phyloP scores from a whole-genome alignment of 306 rosid genomes.

The Astragalus glycyphyllos region DNA sequence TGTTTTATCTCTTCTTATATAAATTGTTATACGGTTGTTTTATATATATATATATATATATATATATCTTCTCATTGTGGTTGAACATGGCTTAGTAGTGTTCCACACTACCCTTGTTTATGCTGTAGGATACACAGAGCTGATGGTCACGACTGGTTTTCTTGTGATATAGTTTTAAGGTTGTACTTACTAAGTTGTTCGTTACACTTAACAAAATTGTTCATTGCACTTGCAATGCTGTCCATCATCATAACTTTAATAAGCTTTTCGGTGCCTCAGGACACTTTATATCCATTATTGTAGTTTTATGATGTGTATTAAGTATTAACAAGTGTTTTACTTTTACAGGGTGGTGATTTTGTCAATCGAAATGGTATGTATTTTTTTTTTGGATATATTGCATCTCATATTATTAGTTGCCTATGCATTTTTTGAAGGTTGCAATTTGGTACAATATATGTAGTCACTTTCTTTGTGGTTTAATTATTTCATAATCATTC shows the following conservation, averaged over 20 bases:
- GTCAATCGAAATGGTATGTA: slow-evolving; percentile 83
- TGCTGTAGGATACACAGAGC: slow-evolving; percentile 96
- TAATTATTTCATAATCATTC: slow-evolving; percentile 54
- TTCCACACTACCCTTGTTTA: slow-evolving; percentile 79
- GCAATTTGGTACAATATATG: slow-evolving; percentile 39
- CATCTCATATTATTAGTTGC: slow-evolving; percentile 29
- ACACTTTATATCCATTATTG: slow-evolving; percentile 36
- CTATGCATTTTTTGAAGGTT: slow-evolving; percentile 40
- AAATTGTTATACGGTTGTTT: slow-evolving; percentile 33
- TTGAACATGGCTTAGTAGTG: slow-evolving; percentile 70
- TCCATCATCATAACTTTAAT: slow-evolving; percentile 50
- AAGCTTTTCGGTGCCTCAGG: slow-evolving; percentile 48
- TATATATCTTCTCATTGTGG: slow-evolving; percentile 48
- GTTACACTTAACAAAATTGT: slow-evolving; percentile 1
- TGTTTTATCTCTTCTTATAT: slow-evolving; percentile 27
- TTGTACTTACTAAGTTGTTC: slow-evolving; percentile 64
- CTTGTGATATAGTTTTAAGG: slow-evolving; percentile 73
- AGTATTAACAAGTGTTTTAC: slow-evolving; percentile 47
- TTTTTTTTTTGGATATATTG: slow-evolving; percentile 2
- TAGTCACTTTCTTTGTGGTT: slow-evolving; percentile 50
- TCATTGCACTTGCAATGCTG: neutral
- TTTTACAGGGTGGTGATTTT: slow-evolving; percentile 91
- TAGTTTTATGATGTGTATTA: slow-evolving; percentile 38
- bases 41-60: slow-evolving; percentile 18
- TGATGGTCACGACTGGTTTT: slow-evolving; percentile 83